phyloP scores from a whole-genome alignment of 495 filamentous ascomycete species.

The Aspergillus sclerotiicarbonarius region DNA sequence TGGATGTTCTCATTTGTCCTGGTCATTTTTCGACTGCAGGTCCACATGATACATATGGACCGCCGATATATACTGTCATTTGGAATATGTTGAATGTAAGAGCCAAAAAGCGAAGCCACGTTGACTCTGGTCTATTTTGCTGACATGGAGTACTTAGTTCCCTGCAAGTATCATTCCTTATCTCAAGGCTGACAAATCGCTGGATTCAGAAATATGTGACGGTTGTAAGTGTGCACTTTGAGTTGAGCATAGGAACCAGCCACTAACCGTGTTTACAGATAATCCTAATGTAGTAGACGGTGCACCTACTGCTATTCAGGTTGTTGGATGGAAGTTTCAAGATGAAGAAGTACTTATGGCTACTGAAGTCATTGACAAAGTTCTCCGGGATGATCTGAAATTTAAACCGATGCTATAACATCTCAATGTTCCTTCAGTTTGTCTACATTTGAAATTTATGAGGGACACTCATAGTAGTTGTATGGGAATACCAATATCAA shows the following conservation, averaged over 20 bases:
- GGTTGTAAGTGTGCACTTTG: neutral
- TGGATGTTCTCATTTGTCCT: neutral
- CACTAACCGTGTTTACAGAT: neutral
- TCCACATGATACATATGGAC: neutral
- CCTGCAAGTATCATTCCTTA: neutral
- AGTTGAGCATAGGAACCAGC: neutral
- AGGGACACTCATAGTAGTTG: too few species aligned
- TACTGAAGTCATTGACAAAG: neutral
- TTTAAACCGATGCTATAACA: neutral
- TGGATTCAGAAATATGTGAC: neutral
- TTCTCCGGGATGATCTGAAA: neutral
- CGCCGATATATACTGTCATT: neutral
- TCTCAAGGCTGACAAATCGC: neutral
- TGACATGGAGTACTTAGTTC: neutral
- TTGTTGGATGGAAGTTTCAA: constrained; percentile 4
- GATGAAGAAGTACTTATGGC: neutral
- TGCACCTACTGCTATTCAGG: constrained; percentile 2
- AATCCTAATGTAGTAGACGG: constrained; percentile 4
- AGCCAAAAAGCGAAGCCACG: neutral
- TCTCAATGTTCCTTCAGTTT: too few species aligned
- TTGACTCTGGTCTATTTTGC: neutral
- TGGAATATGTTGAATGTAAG: constrained; percentile 1
- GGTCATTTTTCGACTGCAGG: neutral
- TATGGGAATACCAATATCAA: too few species aligned
- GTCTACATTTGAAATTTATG: too few species aligned